Evolutionary conservation across 352 stramenopile genomes (phyloP).

Genomic region (Phytophthora aleatoria): DNA sequence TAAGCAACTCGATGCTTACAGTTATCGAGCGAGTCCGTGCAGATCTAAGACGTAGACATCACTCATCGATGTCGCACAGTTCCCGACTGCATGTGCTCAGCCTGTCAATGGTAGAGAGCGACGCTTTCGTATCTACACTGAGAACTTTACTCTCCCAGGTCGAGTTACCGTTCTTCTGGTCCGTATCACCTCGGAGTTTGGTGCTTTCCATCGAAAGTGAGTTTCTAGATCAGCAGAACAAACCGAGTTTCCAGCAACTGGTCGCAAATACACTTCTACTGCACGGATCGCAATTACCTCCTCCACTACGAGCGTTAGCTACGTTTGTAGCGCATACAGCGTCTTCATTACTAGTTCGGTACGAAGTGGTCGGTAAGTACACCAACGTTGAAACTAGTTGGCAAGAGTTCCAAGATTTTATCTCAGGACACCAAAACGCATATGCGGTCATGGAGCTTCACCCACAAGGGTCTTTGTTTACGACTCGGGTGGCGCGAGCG

Average conservation of each 20-base stretch:
- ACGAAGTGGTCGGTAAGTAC: constrained; percentile 64
- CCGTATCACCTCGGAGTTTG: constrained; percentile 49
- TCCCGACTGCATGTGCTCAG: constrained; percentile 22
- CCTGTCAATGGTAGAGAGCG: constrained; percentile 62
- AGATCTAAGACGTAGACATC: constrained; percentile 15
- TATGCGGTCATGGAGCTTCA: constrained; percentile 70
- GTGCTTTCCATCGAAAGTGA: constrained; percentile 68
- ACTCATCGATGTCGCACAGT: constrained; percentile 5
- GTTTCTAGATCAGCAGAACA: constrained; percentile 48
- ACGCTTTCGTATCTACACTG: constrained; percentile 52
- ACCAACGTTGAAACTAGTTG: constrained; percentile 52
- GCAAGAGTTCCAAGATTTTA: constrained; percentile 63
- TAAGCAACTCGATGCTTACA: constrained; percentile 41
- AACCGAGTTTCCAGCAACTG: constrained; percentile 60
- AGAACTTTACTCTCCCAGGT: constrained; percentile 45
- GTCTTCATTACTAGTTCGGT: constrained; percentile 62
- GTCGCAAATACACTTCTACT: constrained; percentile 48
- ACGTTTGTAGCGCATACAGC: constrained; percentile 58
- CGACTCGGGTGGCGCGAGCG: constrained; percentile 50
- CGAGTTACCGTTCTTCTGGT: constrained; percentile 72
- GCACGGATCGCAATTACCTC: constrained; percentile 23
- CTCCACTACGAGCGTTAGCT: constrained; percentile 39
- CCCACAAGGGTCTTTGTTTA: constrained; percentile 70
- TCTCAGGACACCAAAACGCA: constrained; percentile 60
- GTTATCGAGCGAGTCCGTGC: constrained; percentile 47